phyloP scores from a whole-genome alignment of 116 monocot genomes.

The Phalaenopsis hybrid region DNA sequence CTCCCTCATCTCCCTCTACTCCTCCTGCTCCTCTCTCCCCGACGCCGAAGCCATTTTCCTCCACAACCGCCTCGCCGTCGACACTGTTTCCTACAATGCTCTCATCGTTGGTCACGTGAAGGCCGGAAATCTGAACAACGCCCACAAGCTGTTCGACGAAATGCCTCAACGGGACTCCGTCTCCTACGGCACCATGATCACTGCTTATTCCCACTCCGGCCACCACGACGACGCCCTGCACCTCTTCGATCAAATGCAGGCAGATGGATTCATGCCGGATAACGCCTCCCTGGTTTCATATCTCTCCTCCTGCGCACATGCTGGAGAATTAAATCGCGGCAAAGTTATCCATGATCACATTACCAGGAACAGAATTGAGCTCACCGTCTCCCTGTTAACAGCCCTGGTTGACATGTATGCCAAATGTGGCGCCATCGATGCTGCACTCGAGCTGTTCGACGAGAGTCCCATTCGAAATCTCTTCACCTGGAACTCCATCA shows the following conservation, averaged over 20 bases:
- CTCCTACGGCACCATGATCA: slow-evolving; percentile 47
- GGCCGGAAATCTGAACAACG: slow-evolving; percentile 1
- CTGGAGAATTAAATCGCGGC: slow-evolving; percentile 32
- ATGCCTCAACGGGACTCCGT: slow-evolving; percentile 35
- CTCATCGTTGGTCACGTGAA: slow-evolving; percentile 26
- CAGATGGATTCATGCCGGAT: slow-evolving; percentile 20
- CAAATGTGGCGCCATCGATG: slow-evolving; percentile 44
- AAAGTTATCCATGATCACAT: slow-evolving; percentile 32
- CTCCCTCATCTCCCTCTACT: slow-evolving; percentile 33
- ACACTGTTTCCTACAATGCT: slow-evolving; percentile 33
- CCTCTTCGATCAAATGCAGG: slow-evolving; percentile 33
- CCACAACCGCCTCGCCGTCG: not conserved
- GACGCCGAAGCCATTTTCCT: slow-evolving; percentile 18
- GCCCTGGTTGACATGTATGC: slow-evolving; percentile 54
- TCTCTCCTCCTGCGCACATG: slow-evolving; percentile 38
- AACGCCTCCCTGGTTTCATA: slow-evolving; percentile 34
- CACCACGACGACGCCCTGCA: slow-evolving; percentile 15
- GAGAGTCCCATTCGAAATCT: slow-evolving; percentile 17
- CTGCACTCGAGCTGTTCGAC: slow-evolving; percentile 36
- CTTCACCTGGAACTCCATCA: slow-evolving; percentile 60
- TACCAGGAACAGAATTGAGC: not conserved
- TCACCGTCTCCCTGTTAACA: slow-evolving; percentile 31
- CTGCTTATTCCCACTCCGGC: slow-evolving; percentile 17
- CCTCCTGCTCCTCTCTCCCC: slow-evolving; percentile 2
- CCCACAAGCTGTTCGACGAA: slow-evolving; percentile 32